Evolutionary conservation across 1,284 basidiomycete species (phyloP), one percentile per base, ranked within the genome.

Genomic region (Cryptococcus wingfieldii): DNA sequence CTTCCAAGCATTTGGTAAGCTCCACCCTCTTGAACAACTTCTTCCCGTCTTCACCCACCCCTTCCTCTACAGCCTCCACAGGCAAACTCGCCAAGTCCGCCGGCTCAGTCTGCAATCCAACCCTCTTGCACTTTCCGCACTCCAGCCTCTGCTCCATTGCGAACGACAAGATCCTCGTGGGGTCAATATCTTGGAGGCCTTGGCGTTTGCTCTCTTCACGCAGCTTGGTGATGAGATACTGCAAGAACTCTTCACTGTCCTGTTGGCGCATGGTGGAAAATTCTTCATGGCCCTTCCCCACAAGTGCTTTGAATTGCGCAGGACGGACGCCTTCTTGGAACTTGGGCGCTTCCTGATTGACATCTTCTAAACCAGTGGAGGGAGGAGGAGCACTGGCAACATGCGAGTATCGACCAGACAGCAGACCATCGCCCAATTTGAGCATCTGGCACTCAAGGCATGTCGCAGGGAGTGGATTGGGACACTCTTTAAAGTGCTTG

Each of bases 231-330:
- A 98, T 68, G 9, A 98, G 78, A 75, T 95, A 84, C 53, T 84
- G 83, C 58, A 98, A 82, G 78, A 98, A 98, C 76, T 98, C 95
- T 70, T 97, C 93, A 1, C 94, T 86, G 70, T 99, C 95, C 74
- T 98, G 95, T 76, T 98, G 94, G 45, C 85, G 83, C 94, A 98
- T 98, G 18, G 93, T 98, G 34, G 89, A 82, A 69, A 98, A 98
- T 77, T 98, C 95, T 50, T 85, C 84, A 69, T 98, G 95, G 0
- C 91, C 92, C 66, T 88, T 89, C 3, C 95, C 95, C 38, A 98
- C 83, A 14, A 98, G 82, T 1, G 85, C 79, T 76, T 98, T 98
- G 81, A 98, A 93, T 69, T 86, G 86, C 2, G 81, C 81, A 0
- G 95, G 96, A 39, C 83, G 83, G 51, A 98, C 78, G 0, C 95